phyloP scores from a whole-genome alignment of 2,329 filamentous ascomycete genomes.

The Curvularia spicifera region DNA sequence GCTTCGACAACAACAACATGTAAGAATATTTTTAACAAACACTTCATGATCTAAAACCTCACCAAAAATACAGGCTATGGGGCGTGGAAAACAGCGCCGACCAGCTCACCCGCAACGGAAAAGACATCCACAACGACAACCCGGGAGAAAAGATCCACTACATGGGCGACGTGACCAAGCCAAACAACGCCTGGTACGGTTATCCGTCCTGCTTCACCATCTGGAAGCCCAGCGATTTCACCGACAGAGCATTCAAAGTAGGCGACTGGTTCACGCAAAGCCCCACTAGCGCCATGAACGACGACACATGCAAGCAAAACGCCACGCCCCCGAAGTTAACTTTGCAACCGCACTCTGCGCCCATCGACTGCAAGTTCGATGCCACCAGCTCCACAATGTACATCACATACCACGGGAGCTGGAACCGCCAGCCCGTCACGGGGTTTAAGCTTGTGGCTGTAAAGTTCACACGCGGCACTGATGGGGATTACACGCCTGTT shows the following conservation, averaged over 20 bases:
- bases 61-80: conserved; percentile 36
- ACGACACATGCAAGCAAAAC: conserved; percentile 53
- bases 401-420: conserved; percentile 74
- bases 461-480: conserved; percentile 50
- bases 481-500: conserved; percentile 49
- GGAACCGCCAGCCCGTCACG: conserved; percentile 59
- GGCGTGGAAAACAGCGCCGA: conserved; percentile 75
- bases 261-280: conserved; percentile 47
- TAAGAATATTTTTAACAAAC: conserved; percentile 51
- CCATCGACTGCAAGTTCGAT: conserved; percentile 73
- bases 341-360: conserved; percentile 71
- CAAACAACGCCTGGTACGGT: conserved; percentile 66
- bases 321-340: conserved; percentile 57
- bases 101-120: conserved; percentile 62
- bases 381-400: conserved; percentile 63
- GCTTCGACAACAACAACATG: conserved; percentile 51
- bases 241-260: conserved; percentile 58
- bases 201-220: conserved; percentile 73
- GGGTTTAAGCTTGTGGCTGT: conserved; percentile 60
- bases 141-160: conserved; percentile 77
- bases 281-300: conserved; percentile 52
- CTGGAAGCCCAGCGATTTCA: conserved; percentile 63
- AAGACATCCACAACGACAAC: conserved; percentile 71
- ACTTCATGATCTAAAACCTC: neutral
- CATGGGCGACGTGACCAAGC: conserved; percentile 60